A percentile compares a stretch with the other conserved stretches of the same genome.
Conservation (phyloP, 1,284 basidiomycete genomes). For the Clitocybe nebularis region DNA sequence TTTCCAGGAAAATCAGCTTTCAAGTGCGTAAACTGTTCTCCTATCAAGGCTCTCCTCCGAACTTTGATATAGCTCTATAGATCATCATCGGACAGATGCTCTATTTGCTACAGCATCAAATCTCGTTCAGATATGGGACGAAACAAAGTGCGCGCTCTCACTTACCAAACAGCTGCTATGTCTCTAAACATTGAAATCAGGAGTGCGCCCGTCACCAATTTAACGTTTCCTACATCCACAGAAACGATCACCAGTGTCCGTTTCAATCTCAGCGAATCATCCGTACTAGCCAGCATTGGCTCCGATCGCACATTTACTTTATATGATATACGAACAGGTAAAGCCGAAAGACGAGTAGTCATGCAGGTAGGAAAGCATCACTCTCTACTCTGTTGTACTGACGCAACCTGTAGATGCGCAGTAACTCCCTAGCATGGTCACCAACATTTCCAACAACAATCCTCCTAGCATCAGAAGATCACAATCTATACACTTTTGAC, state of each 20-base stretch:
- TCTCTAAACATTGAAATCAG: constrained; percentile 26
- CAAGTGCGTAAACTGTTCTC: constrained; percentile 53
- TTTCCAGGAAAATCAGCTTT: constrained; percentile 84
- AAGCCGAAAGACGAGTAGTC: constrained; percentile 86
- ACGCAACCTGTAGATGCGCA: constrained; percentile 57
- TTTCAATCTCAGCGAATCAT: constrained; percentile 93
- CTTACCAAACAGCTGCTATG: not conserved
- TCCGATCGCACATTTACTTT: constrained; percentile 94
- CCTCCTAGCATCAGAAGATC: constrained; percentile 94
- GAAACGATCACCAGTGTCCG: constrained; percentile 87
- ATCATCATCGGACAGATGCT: constrained; percentile 86
- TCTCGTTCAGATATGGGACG: constrained; percentile 96
- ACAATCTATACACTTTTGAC: constrained; percentile 98
- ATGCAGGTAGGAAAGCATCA: constrained; percentile 64
- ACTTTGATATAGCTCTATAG: constrained; percentile 67
- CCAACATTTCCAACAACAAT: constrained; percentile 92
- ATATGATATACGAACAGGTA: constrained; percentile 94
- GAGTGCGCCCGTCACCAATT: constrained; percentile 74
- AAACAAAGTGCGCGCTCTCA: constrained; percentile 66
- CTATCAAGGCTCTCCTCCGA: constrained; percentile 6
- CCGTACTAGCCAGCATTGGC: constrained; percentile 90
- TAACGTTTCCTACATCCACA: constrained; percentile 79
- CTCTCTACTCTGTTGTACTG: not conserved
- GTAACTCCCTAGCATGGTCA: constrained; percentile 92
- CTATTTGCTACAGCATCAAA: constrained; percentile 94